A percentile compares a stretch with the other conserved stretches of the same genome.
Evolutionary conservation across 1,284 basidiomycete species (phyloP).

Genomic region (Rhodotorula sp.): DNA sequence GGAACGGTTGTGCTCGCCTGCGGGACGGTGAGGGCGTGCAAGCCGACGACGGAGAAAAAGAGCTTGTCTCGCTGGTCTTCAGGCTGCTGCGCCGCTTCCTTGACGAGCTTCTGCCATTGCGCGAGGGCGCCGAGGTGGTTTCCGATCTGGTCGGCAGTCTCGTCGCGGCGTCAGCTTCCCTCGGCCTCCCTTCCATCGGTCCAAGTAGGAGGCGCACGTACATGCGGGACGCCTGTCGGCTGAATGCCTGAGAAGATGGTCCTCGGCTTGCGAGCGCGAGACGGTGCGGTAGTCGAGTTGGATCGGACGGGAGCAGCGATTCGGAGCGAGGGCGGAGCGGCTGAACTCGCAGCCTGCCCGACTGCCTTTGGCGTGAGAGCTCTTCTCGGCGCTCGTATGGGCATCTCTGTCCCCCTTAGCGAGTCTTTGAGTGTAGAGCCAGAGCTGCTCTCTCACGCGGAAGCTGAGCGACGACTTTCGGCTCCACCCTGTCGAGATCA

Average conservation of each 20-base stretch:
- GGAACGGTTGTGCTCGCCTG: slow-evolving; percentile 18
- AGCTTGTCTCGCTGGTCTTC: slow-evolving; percentile 63
- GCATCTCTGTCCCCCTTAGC: too few relatives aligned
- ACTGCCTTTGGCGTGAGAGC: too few relatives aligned
- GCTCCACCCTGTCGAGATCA: not conserved
- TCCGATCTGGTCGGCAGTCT: slow-evolving; percentile 63
- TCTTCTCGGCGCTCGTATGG: too few relatives aligned
- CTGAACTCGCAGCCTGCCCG: not conserved
- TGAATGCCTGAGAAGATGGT: slow-evolving; percentile 78
- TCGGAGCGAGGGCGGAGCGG: not conserved
- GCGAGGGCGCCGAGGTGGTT: slow-evolving; percentile 87
- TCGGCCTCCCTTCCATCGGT: not conserved
- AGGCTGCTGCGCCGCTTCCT: slow-evolving; percentile 66
- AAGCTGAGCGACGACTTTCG: not conserved
- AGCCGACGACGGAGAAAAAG: slow-evolving; percentile 83
- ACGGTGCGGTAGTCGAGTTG: not conserved
- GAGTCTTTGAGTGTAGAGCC: too few relatives aligned
- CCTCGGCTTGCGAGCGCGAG: slow-evolving; percentile 7
- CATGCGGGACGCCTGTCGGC: slow-evolving; percentile 81
- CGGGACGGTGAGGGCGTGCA: slow-evolving; percentile 88
- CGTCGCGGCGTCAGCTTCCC: too few relatives aligned
- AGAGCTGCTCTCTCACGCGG: not conserved
- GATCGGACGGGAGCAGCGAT: not conserved
- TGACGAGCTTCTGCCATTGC: slow-evolving; percentile 62
- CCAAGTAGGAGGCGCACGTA: slow-evolving; percentile 45